Base-by-base conservation (phyloP, 148 eudicot genomes). In the Rhododendron mucronatum region DNA sequence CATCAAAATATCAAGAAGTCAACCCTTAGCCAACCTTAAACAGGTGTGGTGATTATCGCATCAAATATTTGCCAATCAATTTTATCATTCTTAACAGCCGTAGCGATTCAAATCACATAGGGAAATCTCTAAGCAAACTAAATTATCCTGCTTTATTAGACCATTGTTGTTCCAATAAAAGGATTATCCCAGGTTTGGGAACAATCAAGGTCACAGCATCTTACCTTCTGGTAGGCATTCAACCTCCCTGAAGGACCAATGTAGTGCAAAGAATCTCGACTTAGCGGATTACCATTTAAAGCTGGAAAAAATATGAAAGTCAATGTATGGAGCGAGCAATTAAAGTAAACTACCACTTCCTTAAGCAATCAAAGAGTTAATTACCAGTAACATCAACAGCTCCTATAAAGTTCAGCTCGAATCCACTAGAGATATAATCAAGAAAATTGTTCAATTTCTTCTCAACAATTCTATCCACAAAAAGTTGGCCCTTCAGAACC, bases 371-470 rank as follows among this genome's bases (percentile, higher is more conserved):
- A 20, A 50, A 86, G 45, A 85, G 83, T 57, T 20, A 47, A 65
- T 59, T 87, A 97, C 98, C 99, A 75, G 99, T 97, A 87, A 97
- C 95, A 90, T 97, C 99, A 89, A 97, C 93, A 82, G 98, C 99
- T n/a, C 84, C 99, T 92, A 92, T 91, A 82, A 92, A 92, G 85
- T 88, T 92, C 15, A 92, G 95, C 88, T 97, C 96, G 87, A 93
- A 95, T 80, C 99, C 99, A 87, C 95, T 93, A 82, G 99, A 95
- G 78, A 97, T 91, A 88, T 97, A 97, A 88, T 97, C 99, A 85
- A 97, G 88, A 87, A 97, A 95, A 91, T 95, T 97, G 86, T 91
- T 88, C 30, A 89, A 80, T 87, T 94, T 90, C 91, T 92, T 95
- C 87, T 94, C 98, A 73, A 48, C 85, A 83, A 84, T 93, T 28